phyloP scores from a whole-genome alignment of 768 basidiomycete species.

The Mycena sanguinolenta region DNA sequence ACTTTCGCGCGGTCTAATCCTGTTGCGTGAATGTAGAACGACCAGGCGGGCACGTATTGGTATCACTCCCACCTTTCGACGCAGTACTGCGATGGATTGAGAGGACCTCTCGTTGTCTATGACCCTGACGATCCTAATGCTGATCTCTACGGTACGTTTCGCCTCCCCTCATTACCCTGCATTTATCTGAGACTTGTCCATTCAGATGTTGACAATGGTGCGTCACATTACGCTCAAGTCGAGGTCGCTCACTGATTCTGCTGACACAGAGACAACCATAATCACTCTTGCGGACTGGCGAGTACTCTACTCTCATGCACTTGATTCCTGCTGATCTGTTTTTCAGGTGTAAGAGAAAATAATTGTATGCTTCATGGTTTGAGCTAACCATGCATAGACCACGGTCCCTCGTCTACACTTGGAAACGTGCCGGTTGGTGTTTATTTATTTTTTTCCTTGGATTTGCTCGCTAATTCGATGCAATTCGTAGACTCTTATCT shows the following conservation, averaged over 20 bases:
- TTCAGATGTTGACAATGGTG: constrained; percentile 30
- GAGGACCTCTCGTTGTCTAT: constrained; percentile 49
- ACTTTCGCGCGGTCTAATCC: constrained; percentile 22
- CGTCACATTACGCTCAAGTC: neutral
- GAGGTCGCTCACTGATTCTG: too few relatives aligned
- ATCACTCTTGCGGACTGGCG: constrained; percentile 12
- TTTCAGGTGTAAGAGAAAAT: constrained; percentile 1
- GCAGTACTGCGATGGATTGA: constrained; percentile 61
- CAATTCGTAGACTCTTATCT: constrained; percentile 42
- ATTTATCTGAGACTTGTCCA: neutral
- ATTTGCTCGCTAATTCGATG: neutral
- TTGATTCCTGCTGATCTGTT: neutral
- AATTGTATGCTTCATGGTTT: too few relatives aligned
- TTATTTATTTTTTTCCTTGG: too few relatives aligned
- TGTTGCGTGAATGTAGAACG: constrained; percentile 49
- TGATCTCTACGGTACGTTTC: constrained; percentile 38
- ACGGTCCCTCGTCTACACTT: constrained; percentile 34
- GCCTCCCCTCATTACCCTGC: too few relatives aligned
- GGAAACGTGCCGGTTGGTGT: constrained; percentile 21
- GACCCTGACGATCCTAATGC: constrained; percentile 49
- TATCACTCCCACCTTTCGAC: constrained; percentile 36
- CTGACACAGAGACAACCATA: neutral
- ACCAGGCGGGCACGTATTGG: constrained; percentile 43
- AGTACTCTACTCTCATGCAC: neutral
- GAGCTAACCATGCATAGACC: neutral